These are phyloP conservation scores for Afroboletus lepidellus DNA, from an alignment of 1,284 basidiomycete species.

Conservation along the genomic window DNA sequence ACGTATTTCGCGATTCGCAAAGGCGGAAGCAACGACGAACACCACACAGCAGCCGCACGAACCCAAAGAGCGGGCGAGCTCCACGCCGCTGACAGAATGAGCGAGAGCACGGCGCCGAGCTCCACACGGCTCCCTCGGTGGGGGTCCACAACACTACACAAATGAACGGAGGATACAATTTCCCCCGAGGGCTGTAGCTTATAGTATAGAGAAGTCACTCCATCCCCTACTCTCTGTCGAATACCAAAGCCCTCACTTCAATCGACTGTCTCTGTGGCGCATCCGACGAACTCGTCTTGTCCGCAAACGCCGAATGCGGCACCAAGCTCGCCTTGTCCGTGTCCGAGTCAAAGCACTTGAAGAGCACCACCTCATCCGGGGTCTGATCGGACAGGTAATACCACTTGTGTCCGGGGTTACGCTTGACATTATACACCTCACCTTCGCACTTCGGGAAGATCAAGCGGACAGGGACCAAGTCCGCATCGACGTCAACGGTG, in stretches of 20 bases:
- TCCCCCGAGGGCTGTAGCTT: too few species aligned
- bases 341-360: conserved; percentile 47
- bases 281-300: conserved; percentile 36
- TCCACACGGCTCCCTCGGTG: too few species aligned
- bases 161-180: too few species aligned
- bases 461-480: conserved; percentile 35
- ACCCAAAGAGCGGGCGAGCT: too few species aligned
- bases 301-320: conserved; percentile 45
- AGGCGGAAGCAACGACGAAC: too few species aligned
- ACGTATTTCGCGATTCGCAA: too few species aligned
- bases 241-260: conserved; percentile 20
- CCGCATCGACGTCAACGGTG: conserved; percentile 35
- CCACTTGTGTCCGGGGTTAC: conserved; percentile 44
- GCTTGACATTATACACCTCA: conserved; percentile 32
- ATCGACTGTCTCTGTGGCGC: conserved; percentile 34
- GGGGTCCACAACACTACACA: too few species aligned
- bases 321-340: conserved; percentile 38
- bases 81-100: too few species aligned
- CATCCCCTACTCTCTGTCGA: conserved; percentile 17
- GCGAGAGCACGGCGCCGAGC: too few species aligned
- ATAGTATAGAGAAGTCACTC: too few species aligned
- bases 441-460: conserved; percentile 38
- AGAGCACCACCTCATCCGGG: conserved; percentile 45
- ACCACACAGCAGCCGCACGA: too few species aligned
- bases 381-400: conserved; percentile 23